Conservation (phyloP, 768 basidiomycete genomes). For the Dioszegia hungarica region DNA sequence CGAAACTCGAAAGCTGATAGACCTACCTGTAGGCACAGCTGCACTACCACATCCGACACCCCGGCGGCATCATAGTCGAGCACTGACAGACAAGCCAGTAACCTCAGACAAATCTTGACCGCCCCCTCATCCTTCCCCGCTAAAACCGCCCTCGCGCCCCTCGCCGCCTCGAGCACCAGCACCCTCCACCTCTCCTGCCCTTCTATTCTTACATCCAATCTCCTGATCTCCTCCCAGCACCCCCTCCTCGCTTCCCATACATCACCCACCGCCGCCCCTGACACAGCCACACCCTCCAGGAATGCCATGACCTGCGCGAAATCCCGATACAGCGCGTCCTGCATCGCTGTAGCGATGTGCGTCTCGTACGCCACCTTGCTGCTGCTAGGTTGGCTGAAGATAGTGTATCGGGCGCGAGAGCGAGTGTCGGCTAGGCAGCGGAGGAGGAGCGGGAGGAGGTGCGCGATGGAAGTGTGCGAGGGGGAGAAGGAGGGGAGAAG, state of each 20-base stretch:
- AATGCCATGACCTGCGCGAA: not conserved
- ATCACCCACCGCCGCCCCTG: not conserved
- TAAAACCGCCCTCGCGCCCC: not conserved
- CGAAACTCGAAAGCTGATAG: too few species aligned
- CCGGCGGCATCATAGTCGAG: slow-evolving; percentile 1
- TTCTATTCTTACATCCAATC: not conserved
- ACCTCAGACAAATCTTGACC: not conserved
- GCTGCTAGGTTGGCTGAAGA: slow-evolving; percentile 24
- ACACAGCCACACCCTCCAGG: not conserved
- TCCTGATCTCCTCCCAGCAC: not conserved
- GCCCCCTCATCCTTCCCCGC: not conserved
- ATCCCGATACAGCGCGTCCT: slow-evolving; percentile 1
- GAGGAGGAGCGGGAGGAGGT: slow-evolving; percentile 4
- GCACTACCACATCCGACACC: not conserved
- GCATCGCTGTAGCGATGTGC: slow-evolving; percentile 17
- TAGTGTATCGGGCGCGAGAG: slow-evolving; percentile 11
- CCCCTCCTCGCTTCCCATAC: not conserved
- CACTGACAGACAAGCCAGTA: not conserved
- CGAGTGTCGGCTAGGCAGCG: slow-evolving; percentile 8
- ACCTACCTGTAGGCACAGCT: not conserved
- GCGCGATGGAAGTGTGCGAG: not conserved
- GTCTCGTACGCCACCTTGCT: slow-evolving; percentile 22
- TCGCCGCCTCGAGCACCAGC: not conserved
- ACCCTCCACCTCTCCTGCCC: not conserved
- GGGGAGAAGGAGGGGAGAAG: not conserved